These are phyloP conservation scores for Pascua sp. DNA, from an alignment of 1,284 basidiomycete genomes.

Conservation along the genomic window DNA sequence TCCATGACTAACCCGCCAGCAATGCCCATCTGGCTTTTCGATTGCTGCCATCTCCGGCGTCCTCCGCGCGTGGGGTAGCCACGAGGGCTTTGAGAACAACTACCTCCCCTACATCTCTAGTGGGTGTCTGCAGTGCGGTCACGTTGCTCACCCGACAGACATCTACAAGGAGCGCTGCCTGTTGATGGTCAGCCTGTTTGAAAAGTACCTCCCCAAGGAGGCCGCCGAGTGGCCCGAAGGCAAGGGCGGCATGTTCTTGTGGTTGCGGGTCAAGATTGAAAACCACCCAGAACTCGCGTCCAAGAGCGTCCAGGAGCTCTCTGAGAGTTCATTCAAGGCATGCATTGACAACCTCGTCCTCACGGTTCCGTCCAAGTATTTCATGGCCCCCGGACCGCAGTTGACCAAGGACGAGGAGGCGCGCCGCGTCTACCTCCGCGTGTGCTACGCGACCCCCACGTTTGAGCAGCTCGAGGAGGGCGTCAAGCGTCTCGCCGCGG, in stretches of 20 bases:
- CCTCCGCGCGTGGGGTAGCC: conserved; percentile 37
- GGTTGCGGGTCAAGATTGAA: conserved; percentile 35
- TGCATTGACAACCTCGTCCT: conserved; percentile 30
- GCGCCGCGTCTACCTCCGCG: conserved; percentile 29
- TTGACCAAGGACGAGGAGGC: conserved; percentile 31
- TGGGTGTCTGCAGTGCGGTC: neutral
- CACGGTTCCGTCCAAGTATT: conserved; percentile 28
- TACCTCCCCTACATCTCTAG: conserved; percentile 40
- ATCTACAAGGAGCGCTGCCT: conserved; percentile 34
- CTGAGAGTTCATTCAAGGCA: conserved; percentile 27
- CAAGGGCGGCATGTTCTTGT: conserved; percentile 43
- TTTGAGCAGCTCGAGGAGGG: conserved; percentile 39
- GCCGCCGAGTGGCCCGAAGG: conserved; percentile 25
- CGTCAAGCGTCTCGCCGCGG: conserved; percentile 28
- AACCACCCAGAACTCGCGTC: conserved; percentile 25
- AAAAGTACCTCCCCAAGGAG: conserved; percentile 26
- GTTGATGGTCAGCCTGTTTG: conserved; percentile 27
- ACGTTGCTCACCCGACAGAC: conserved; percentile 1
- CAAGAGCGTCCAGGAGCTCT: conserved; percentile 24
- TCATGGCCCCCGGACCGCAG: conserved; percentile 29
- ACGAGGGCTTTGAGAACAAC: conserved; percentile 37
- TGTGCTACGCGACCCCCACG: conserved; percentile 32
- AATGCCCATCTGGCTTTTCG: conserved; percentile 40
- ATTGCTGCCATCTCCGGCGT: conserved; percentile 35
- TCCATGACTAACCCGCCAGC: conserved; percentile 9